Evolutionary conservation across 23 red algal genomes (phyloP), one percentile per base, ranked within the genome.

Genomic region (Gracilaria gracilis): DNA sequence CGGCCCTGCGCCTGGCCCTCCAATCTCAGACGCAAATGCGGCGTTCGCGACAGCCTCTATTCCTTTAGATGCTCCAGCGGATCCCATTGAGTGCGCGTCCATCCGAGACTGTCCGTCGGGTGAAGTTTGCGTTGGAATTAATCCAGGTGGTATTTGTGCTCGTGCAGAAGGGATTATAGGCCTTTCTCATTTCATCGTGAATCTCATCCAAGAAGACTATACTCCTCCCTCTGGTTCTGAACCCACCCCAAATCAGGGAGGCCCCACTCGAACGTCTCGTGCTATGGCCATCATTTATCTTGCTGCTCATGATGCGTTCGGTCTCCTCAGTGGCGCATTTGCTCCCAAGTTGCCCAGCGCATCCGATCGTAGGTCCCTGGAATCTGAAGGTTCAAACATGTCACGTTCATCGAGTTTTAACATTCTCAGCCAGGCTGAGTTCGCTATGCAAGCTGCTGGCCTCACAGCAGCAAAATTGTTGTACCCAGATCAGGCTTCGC

Each of bases 291-390:
- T 81, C n/a, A 55, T 55, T 28, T 81, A 46, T 48, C 31, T 58
- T n/a, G 77, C 77, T 49, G 77, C 77, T n/a, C 77, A 81, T 54
- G 77, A 81, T 49, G 77, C 77, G 2, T 81, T 58, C 48, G 44
- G 24, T 5, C 8, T 81, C 25, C 17, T 53, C 49, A 55, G 38
- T 55, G 77, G 77, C 20, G 77, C 49, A 1, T 81, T 81, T 36
- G 77, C 23, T 12, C 49, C 55, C 0, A 50, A 58, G 16, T n/a
- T 81, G 49, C 16, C 25, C 12, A 4, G 23, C 2, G 1, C 20
- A 1, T 14, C 11, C 24, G 49, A 21, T n/a, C n/a, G n/a, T n/a
- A n/a, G n/a, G n/a, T n/a, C n/a, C 1, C 9, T 8, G 0, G 14
- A n/a, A 37, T 34, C 49, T 3, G 29, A 33, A 15, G 21, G 1